A percentile compares a stretch with the other conserved stretches of the same genome.
Conservation (phyloP, 2,329 filamentous ascomycete species). For the Verticillium albo-atrum region DNA sequence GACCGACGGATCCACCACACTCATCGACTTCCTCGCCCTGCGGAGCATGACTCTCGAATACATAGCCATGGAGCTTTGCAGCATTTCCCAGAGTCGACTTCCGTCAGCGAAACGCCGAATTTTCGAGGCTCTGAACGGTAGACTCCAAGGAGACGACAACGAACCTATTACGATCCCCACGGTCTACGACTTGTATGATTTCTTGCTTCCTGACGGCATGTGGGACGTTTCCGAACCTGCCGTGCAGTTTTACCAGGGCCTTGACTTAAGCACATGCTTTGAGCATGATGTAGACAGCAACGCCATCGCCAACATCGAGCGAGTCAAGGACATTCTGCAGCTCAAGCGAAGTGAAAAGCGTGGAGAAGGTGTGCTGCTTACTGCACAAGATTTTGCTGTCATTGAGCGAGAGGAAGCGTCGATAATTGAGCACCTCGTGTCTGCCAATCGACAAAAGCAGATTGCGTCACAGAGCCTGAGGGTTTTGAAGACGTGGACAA, state of each 20-base stretch:
- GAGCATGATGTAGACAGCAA: slow-evolving; percentile 54
- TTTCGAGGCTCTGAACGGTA: slow-evolving; percentile 72
- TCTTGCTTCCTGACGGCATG: slow-evolving; percentile 55
- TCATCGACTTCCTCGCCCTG: slow-evolving; percentile 73
- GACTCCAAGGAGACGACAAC: slow-evolving; percentile 62
- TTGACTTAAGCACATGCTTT: slow-evolving; percentile 64
- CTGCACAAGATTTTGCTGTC: slow-evolving; percentile 41
- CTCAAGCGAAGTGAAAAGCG: slow-evolving; percentile 62
- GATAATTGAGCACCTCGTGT: slow-evolving; percentile 58
- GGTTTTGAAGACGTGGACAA: slow-evolving; percentile 78
- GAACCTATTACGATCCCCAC: slow-evolving; percentile 65
- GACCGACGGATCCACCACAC: slow-evolving; percentile 60
- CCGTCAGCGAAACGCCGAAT: slow-evolving; percentile 67
- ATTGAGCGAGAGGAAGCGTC: slow-evolving; percentile 55
- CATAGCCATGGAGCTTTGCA: slow-evolving; percentile 76
- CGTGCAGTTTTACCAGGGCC: slow-evolving; percentile 56
- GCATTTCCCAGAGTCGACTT: slow-evolving; percentile 65
- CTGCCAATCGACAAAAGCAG: slow-evolving; percentile 59
- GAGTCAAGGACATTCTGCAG: slow-evolving; percentile 69
- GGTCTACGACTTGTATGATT: slow-evolving; percentile 91
- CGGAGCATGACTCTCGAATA: slow-evolving; percentile 81
- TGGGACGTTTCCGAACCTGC: slow-evolving; percentile 48
- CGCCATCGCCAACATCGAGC: slow-evolving; percentile 62
- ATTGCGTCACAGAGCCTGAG: slow-evolving; percentile 55
- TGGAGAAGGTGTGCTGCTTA: slow-evolving; percentile 41